These are phyloP conservation scores for Colletotrichum neosansevieriae DNA, from an alignment of 2,329 filamentous ascomycete genomes.

Conservation along the genomic window DNA sequence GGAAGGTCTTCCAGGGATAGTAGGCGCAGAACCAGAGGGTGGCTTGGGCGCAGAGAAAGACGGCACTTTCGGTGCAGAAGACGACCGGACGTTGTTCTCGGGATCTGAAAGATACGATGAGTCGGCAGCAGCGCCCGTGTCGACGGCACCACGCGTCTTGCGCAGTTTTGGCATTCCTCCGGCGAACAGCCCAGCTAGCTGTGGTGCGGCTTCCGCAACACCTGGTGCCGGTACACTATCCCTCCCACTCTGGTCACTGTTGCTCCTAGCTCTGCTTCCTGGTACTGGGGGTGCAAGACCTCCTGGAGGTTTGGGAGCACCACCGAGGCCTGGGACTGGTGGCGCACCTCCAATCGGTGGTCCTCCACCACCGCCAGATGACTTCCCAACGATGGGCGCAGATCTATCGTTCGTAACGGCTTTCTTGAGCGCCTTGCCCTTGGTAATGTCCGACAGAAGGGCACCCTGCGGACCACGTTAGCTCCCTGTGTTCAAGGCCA, in stretches of 20 bases:
- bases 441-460: slow-evolving; percentile 87
- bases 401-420: slow-evolving; percentile 93
- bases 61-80: slow-evolving; percentile 66
- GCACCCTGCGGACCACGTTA: slow-evolving; percentile 72
- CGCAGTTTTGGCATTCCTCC: slow-evolving; percentile 96
- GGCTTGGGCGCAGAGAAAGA: slow-evolving; percentile 67
- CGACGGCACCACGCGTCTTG: slow-evolving; percentile 83
- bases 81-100: slow-evolving; percentile 64
- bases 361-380: slow-evolving; percentile 65
- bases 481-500: not conserved
- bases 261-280: slow-evolving; percentile 80
- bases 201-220: slow-evolving; percentile 74
- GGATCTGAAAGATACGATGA: slow-evolving; percentile 85
- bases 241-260: slow-evolving; percentile 77
- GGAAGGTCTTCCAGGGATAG: slow-evolving; percentile 66
- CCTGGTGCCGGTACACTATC: slow-evolving; percentile 53
- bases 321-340: slow-evolving; percentile 75
- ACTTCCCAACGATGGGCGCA: slow-evolving; percentile 75
- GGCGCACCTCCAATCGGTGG: slow-evolving; percentile 81
- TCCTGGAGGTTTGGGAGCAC: slow-evolving; percentile 63
- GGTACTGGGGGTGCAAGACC: slow-evolving; percentile 80
- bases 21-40: slow-evolving; percentile 70
- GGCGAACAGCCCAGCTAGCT: slow-evolving; percentile 88
- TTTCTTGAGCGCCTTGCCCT: slow-evolving; percentile 85
- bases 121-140: slow-evolving; percentile 71